These are phyloP conservation scores for Panicum miliaceum DNA, from an alignment of 176 grass and related monocot genomes.

Conservation along the genomic window DNA sequence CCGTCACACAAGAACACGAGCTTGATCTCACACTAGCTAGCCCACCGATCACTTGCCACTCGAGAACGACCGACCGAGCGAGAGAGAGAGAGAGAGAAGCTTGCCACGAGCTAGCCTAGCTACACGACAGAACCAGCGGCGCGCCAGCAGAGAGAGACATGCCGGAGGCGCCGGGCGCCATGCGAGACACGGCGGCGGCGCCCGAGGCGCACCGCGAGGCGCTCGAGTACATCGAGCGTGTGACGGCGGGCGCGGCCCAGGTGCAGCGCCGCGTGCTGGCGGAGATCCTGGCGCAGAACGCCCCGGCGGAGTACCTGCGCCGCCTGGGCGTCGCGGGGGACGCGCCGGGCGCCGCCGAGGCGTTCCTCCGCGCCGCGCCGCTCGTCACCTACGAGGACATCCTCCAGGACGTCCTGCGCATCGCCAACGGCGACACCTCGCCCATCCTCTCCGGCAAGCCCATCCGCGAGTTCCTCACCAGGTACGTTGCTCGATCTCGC, in stretches of 20 bases:
- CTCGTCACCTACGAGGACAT: conserved; percentile 73
- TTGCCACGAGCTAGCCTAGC: neutral
- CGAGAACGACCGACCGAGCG: neutral
- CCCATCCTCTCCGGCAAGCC: conserved; percentile 68
- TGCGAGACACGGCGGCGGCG: neutral
- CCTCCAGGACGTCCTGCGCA: conserved; percentile 56
- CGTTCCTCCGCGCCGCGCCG: conserved; percentile 47
- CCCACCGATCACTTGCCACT: neutral
- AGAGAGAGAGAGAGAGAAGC: neutral
- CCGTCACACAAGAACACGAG: conserved; percentile 8
- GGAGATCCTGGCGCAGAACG: conserved; percentile 63
- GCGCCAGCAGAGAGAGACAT: neutral
- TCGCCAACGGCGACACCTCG: conserved; percentile 69
- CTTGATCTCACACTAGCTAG: neutral
- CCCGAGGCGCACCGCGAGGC: conserved; percentile 40
- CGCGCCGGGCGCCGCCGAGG: conserved; percentile 42
- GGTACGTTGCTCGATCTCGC: neutral
- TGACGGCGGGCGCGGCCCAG: conserved; percentile 36
- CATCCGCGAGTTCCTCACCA: conserved; percentile 64
- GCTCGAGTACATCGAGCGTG: conserved; percentile 63
- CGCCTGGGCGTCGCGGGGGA: conserved; percentile 46
- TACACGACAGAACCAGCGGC: neutral
- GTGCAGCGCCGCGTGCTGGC: conserved; percentile 49
- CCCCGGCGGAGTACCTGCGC: conserved; percentile 62
- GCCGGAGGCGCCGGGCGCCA: conserved; percentile 36